A percentile compares a stretch with the other conserved stretches of the same genome.
Conservation (phyloP, 345 rosid genomes). For the Acer campestre region DNA sequence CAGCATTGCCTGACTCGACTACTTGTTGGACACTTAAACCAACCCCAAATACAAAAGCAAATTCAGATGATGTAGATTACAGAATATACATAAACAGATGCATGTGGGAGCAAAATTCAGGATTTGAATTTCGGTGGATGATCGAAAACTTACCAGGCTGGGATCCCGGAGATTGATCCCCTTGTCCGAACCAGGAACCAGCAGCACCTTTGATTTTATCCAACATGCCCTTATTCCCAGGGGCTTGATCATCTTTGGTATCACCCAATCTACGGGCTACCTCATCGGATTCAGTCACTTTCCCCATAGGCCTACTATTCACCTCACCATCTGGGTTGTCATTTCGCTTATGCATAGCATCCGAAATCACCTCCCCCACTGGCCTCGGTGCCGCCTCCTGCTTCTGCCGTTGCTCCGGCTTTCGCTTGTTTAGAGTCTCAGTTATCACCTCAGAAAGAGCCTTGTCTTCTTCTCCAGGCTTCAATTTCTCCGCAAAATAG, state of each 20-base stretch:
- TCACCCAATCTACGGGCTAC: constrained; percentile 47
- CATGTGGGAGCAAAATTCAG: too few species aligned
- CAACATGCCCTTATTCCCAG: constrained; percentile 33
- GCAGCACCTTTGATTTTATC: constrained; percentile 58
- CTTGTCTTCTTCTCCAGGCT: constrained; percentile 77
- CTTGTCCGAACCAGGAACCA: constrained; percentile 57
- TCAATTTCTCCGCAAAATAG: constrained; percentile 59
- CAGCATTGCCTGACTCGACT: not conserved
- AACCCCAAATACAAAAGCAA: too few species aligned
- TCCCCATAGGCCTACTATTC: constrained; percentile 30
- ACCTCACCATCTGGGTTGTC: constrained; percentile 9
- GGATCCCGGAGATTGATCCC: constrained; percentile 5
- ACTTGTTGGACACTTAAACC: too few species aligned
- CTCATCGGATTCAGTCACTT: constrained; percentile 60
- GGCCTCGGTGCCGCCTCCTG: constrained; percentile 3
- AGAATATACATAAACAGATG: too few species aligned
- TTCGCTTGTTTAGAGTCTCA: constrained; percentile 41
- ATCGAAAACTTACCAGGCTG: constrained; percentile 31
- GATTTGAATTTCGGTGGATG: not conserved
- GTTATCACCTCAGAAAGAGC: constrained; percentile 63
- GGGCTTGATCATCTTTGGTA: constrained; percentile 7
- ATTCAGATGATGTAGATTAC: too few species aligned
- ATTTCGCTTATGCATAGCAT: not conserved
- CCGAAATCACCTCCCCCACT: constrained; percentile 36
- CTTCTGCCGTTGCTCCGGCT: constrained; percentile 2